These are phyloP conservation scores for Teratosphaeria nubilosa DNA, from an alignment of 2,329 filamentous ascomycete genomes.

Conservation along the genomic window DNA sequence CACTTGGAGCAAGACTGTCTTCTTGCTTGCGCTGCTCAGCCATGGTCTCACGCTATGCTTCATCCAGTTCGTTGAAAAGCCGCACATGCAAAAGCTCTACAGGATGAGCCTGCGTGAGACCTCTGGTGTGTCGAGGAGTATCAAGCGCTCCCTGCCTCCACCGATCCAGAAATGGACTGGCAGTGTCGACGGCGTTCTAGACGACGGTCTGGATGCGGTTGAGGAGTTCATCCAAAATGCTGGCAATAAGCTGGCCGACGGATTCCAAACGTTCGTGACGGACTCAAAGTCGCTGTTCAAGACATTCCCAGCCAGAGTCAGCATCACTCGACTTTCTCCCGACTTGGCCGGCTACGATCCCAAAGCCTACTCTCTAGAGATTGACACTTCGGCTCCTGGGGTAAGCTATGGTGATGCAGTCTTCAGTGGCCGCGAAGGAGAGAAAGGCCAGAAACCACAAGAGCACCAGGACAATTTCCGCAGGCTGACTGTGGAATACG, in stretches of 20 bases:
- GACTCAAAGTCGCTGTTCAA: conserved; percentile 85
- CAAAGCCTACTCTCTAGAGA: conserved; percentile 66
- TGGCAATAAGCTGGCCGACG: conserved; percentile 73
- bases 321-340: conserved; percentile 66
- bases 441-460: conserved; percentile 56
- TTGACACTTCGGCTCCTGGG: conserved; percentile 52
- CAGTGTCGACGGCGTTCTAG: conserved; percentile 77
- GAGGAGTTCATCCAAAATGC: conserved; percentile 84
- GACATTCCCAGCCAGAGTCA: conserved; percentile 76
- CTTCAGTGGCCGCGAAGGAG: conserved; percentile 63
- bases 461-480: conserved; percentile 52
- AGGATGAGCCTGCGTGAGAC: conserved; percentile 72
- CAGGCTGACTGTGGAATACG: conserved; percentile 76
- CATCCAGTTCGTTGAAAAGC: conserved; percentile 86
- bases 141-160: conserved; percentile 75
- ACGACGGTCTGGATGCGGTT: conserved; percentile 77
- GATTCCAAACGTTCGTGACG: conserved; percentile 75
- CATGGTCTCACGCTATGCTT: conserved; percentile 80
- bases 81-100: conserved; percentile 97
- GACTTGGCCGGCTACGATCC: conserved; percentile 72
- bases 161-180: conserved; percentile 76
- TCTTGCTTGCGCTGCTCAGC: conserved; percentile 73
- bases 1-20: conserved; percentile 78
- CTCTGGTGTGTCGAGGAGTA: conserved; percentile 82
- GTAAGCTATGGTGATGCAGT: conserved; percentile 32